Conservation (phyloP, 2,329 filamentous ascomycete species). For the Colletotrichum caudatum region DNA sequence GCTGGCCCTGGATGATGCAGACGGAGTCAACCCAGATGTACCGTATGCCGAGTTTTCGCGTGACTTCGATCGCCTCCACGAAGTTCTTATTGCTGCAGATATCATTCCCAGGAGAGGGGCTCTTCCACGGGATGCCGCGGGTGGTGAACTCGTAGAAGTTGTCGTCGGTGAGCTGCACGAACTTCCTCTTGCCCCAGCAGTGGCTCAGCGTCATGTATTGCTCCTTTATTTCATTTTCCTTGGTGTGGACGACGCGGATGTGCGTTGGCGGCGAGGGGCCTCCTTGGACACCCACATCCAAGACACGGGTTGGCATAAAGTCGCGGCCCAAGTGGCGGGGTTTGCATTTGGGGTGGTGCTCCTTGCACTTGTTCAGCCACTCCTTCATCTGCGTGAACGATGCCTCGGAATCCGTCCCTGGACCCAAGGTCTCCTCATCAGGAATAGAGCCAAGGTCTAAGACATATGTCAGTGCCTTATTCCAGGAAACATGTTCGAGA, state of each 20-base stretch:
- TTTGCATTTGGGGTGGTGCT: constrained; percentile 26
- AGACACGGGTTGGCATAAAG: constrained; percentile 36
- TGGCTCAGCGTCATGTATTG: constrained; percentile 43
- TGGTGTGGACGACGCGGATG: constrained; percentile 13
- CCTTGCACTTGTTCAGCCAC: constrained; percentile 28
- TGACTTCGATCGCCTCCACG: constrained; percentile 41
- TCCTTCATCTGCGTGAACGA: constrained; percentile 19
- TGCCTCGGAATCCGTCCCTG: background rate
- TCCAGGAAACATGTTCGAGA: background rate
- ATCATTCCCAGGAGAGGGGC: background rate
- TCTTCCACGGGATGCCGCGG: constrained; percentile 18
- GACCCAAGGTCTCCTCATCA: background rate
- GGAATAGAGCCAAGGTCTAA: background rate
- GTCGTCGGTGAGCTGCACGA: constrained; percentile 20
- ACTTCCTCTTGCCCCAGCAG: constrained; percentile 41
- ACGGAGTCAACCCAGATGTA: constrained; percentile 48
- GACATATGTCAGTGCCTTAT: background rate
- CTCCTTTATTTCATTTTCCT: background rate
- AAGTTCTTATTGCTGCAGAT: constrained; percentile 38
- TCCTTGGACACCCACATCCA: constrained; percentile 30
- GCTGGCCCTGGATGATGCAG: constrained; percentile 44
- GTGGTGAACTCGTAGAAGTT: constrained; percentile 10
- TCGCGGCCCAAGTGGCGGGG: constrained; percentile 3
- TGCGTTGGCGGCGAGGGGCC: background rate
- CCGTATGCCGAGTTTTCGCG: constrained; percentile 33